Conservation (phyloP, 257 asterid genomes). For the Osmanthus fragrans region DNA sequence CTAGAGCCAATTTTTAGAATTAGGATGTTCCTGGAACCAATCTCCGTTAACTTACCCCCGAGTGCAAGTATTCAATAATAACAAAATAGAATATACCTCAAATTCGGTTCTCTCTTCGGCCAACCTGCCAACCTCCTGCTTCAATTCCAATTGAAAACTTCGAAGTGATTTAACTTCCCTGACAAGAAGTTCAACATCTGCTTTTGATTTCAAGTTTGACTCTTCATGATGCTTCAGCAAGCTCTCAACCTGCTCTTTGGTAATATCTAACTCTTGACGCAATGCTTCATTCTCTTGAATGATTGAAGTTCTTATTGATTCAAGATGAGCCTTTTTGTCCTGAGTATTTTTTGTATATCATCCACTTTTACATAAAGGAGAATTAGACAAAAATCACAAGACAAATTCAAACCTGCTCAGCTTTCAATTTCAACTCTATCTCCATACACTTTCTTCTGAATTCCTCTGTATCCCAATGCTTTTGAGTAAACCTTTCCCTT, state of each 20-base stretch:
- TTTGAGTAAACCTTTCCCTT: conserved; percentile 55
- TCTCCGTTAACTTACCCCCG: too few relatives aligned
- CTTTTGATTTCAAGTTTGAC: conserved; percentile 46
- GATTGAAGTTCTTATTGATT: conserved; percentile 32
- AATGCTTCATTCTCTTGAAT: conserved; percentile 49
- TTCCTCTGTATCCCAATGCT: conserved; percentile 78
- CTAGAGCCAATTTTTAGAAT: too few relatives aligned
- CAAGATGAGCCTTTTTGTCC: conserved; percentile 46
- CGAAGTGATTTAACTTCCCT: conserved; percentile 70
- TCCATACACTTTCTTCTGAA: conserved; percentile 53
- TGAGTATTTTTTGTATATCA: conserved; percentile 27
- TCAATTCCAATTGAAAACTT: conserved; percentile 53
- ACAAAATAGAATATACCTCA: conserved; percentile 35
- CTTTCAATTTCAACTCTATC: conserved; percentile 49
- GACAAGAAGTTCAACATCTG: conserved; percentile 51
- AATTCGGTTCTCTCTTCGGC: conserved; percentile 45
- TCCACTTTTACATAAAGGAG: conserved; percentile 5
- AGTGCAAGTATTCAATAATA: too few relatives aligned
- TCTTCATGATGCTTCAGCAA: conserved; percentile 52
- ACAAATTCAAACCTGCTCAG: conserved; percentile 50
- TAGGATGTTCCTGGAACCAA: too few relatives aligned
- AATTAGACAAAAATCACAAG: conserved; percentile 7
- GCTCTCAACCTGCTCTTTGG: conserved; percentile 45
- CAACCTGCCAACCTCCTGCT: conserved; percentile 52
- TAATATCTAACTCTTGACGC: conserved; percentile 46